Evolutionary conservation across 805 yeast species (phyloP).

Genomic region (Blastobotrys mokoenaii): DNA sequence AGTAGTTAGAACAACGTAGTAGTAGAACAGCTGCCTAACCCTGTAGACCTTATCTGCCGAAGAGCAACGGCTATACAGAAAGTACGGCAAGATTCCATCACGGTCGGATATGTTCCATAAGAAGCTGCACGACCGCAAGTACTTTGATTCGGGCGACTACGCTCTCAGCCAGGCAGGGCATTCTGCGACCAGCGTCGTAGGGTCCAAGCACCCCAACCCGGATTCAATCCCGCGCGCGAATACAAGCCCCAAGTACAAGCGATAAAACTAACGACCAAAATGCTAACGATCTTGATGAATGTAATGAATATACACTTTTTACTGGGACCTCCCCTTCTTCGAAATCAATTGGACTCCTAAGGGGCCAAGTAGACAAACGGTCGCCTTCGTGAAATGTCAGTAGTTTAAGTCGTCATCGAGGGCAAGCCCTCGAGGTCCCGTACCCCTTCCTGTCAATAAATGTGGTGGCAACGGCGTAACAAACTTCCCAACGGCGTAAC

Average conservation of each 20-base stretch:
- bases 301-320: not conserved
- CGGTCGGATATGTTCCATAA: slow-evolving; percentile 66
- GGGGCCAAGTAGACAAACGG: too few relatives aligned
- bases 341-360: too few relatives aligned
- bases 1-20: not conserved
- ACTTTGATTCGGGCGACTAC: slow-evolving; percentile 90
- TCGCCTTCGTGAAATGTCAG: too few relatives aligned
- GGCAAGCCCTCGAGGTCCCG: too few relatives aligned
- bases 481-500: too few relatives aligned
- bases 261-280: not conserved
- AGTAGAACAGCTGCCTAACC: not conserved
- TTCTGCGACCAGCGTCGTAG: slow-evolving; percentile 25
- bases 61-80: slow-evolving; percentile 64
- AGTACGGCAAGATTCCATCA: slow-evolving; percentile 83
- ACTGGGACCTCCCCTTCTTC: not conserved
- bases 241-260: slow-evolving; percentile 2
- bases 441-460: too few relatives aligned
- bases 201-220: slow-evolving; percentile 21
- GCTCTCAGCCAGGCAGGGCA: slow-evolving; percentile 51
- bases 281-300: not conserved
- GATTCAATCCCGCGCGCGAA: slow-evolving; percentile 18
- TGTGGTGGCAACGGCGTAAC: too few relatives aligned
- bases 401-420: too few relatives aligned
- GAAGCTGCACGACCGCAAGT: slow-evolving; percentile 74
- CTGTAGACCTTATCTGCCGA: slow-evolving; percentile 35